Conservation (phyloP, 1,284 basidiomycete genomes). For the Mycosarcoma maydis region DNA sequence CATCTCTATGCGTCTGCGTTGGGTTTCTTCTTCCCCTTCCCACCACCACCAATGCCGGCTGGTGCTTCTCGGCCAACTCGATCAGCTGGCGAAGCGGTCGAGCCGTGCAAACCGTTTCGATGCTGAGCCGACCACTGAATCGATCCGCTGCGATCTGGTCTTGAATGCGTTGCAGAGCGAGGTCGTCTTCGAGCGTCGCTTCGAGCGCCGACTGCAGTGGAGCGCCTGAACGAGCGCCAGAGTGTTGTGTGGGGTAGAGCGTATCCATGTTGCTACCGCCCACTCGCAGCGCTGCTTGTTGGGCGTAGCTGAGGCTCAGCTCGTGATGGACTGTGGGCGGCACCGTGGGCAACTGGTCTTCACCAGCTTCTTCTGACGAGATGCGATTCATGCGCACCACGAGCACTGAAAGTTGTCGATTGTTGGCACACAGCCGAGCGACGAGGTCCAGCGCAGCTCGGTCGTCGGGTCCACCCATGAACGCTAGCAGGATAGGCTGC, state of each 20-base stretch:
- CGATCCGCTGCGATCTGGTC: conserved; percentile 33
- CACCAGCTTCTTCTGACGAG: conserved; percentile 43
- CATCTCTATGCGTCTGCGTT: conserved; percentile 57
- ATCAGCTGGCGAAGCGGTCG: conserved; percentile 39
- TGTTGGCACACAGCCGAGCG: conserved; percentile 41
- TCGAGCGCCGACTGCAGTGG: conserved; percentile 41
- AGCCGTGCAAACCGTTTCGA: conserved; percentile 28
- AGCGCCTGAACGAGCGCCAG: conserved; percentile 6
- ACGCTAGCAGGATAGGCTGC: conserved; percentile 79
- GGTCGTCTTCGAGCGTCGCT: conserved; percentile 54
- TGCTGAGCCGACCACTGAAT: conserved; percentile 20
- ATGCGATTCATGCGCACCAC: conserved; percentile 49
- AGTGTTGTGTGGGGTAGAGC: conserved; percentile 45
- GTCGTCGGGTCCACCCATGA: conserved; percentile 92
- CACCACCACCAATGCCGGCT: conserved; percentile 51
- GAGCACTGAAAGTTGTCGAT: conserved; percentile 39
- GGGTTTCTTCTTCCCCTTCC: conserved; percentile 56
- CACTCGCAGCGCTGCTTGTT: conserved; percentile 5
- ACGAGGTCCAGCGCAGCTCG: conserved; percentile 75
- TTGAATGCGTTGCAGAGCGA: conserved; percentile 46
- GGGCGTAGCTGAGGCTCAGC: conserved; percentile 22
- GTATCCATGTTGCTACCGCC: conserved; percentile 50
- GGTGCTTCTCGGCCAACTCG: conserved; percentile 15
- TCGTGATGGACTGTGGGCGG: conserved; percentile 59
- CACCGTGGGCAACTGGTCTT: conserved; percentile 35